A percentile compares a stretch with the other conserved stretches of the same genome.
Evolutionary conservation across 257 asterid genomes (phyloP).

Genomic region (Ilex asprella): DNA sequence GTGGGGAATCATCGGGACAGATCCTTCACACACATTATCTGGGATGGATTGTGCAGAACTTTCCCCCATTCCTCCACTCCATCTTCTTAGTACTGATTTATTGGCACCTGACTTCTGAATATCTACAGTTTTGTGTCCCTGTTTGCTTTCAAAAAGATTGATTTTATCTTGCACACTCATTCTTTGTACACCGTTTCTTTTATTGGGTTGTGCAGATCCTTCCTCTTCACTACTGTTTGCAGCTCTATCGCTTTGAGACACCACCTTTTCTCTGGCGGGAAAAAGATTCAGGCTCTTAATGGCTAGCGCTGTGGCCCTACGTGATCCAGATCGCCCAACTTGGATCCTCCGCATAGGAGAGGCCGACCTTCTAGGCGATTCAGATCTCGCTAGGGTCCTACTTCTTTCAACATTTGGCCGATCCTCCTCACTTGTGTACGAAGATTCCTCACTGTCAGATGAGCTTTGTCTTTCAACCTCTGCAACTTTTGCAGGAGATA

Average conservation of each 20-base stretch:
- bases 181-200: conserved; percentile 44
- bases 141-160: conserved; percentile 88
- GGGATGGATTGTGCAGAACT: conserved; percentile 29
- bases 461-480: conserved; percentile 77
- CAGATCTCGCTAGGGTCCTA: conserved; percentile 58
- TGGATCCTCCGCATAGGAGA: conserved; percentile 99
- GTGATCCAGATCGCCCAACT: conserved; percentile 87
- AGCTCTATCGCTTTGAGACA: conserved; percentile 39
- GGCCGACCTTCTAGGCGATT: conserved; percentile 94
- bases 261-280: conserved; percentile 61
- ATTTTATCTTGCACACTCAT: conserved; percentile 97
- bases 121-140: conserved; percentile 58
- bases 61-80: conserved; percentile 84
- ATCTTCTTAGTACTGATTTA: conserved; percentile 86
- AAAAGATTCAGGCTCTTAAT: conserved; percentile 66
- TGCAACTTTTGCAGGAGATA: conserved; percentile 91
- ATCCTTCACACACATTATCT: conserved; percentile 30
- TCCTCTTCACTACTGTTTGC: conserved; percentile 52
- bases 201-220: conserved; percentile 45
- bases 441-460: conserved; percentile 61
- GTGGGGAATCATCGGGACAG: conserved; percentile 26
- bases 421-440: conserved; percentile 77
- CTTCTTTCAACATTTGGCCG: conserved; percentile 65
- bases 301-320: conserved; percentile 84
- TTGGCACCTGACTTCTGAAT: conserved; percentile 53